phyloP scores from a whole-genome alignment of 208 protist species.

The Acanthamoeba castellanii region DNA sequence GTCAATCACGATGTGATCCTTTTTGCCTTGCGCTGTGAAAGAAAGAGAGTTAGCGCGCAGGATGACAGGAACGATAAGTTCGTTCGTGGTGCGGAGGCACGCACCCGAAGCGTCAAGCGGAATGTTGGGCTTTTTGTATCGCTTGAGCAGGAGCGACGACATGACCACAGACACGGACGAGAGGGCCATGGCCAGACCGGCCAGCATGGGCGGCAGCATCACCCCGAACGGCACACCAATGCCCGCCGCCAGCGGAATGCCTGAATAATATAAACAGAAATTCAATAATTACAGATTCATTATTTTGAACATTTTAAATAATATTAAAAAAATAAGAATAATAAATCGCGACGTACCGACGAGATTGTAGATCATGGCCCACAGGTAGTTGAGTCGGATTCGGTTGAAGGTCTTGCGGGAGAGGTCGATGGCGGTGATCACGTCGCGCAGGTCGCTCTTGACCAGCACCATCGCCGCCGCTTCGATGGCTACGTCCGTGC shows the following conservation, averaged over 20 bases:
- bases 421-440: slow-evolving; percentile 89
- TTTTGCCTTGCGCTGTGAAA: background rate
- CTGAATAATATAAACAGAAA: background rate
- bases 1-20: slow-evolving; percentile 20
- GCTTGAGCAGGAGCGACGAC: slow-evolving; percentile 90
- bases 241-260: slow-evolving; percentile 90
- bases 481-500: slow-evolving; percentile 83
- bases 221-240: slow-evolving; percentile 89
- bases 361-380: slow-evolving; percentile 93
- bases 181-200: slow-evolving; percentile 91
- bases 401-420: slow-evolving; percentile 87
- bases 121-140: slow-evolving; percentile 45
- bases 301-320: background rate
- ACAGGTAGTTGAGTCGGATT: slow-evolving; percentile 92
- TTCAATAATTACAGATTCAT: background rate
- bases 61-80: too few relatives aligned
- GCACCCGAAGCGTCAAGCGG: background rate
- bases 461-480: slow-evolving; percentile 92
- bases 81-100: too few relatives aligned
- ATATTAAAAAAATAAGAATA: background rate
- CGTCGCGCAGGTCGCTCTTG: slow-evolving; percentile 85
- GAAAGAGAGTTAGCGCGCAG: background rate
- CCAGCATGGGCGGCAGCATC: slow-evolving; percentile 90
- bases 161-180: slow-evolving; percentile 92
- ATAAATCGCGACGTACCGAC: slow-evolving; percentile 71